Base-by-base conservation (phyloP, 2,329 filamentous ascomycete species). In the Aspergillus ibericus region DNA sequence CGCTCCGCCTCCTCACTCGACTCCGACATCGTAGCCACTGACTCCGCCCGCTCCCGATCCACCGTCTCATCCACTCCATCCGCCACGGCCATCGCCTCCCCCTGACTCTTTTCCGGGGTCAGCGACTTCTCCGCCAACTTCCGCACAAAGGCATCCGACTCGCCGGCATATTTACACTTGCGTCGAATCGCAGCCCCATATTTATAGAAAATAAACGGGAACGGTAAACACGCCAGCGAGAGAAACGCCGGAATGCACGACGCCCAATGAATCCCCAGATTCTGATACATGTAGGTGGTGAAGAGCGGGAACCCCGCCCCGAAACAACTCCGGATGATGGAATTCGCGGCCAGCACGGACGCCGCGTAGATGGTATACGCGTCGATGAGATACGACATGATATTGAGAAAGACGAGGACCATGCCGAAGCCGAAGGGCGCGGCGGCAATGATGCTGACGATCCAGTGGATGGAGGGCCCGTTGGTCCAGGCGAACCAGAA, bases 241-340 rank as follows among this genome's bases (percentile, higher is more conserved):
- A 79, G 55, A 50, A 78, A 78, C 0, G 65, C 78, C 1, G 73
- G 75, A 6, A 79, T 65, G 20, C 65, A 74, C 2, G 68, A 73
- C 2, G 74, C 78, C 78, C 76, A 80, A 40, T 75, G 73, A 5
- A 79, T 74, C 1, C 78, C 77, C 4, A 80, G 63, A 4, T 66
- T 65, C 1, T 67, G 32, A 58, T 78, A 80, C 71, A 80, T 72
- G 10, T 73, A 63, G 0, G 61, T 68, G 0, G 77, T 77, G 66
- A 79, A 79, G 10, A 80, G 66, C 1, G 78, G 77, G 49, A 80
- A 79, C 0, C 67, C 73, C 0, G 77, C 74, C n/a, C 75, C 78
- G 32, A 76, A 74, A 12, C 76, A 63, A 8, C 75, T 76, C 9
- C 78, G 69, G 4, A 80, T 65, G 4, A 80, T 72, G 1, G 75